Base-by-base conservation (phyloP, 2,329 filamentous ascomycete genomes). In the Xylaria sp. region DNA sequence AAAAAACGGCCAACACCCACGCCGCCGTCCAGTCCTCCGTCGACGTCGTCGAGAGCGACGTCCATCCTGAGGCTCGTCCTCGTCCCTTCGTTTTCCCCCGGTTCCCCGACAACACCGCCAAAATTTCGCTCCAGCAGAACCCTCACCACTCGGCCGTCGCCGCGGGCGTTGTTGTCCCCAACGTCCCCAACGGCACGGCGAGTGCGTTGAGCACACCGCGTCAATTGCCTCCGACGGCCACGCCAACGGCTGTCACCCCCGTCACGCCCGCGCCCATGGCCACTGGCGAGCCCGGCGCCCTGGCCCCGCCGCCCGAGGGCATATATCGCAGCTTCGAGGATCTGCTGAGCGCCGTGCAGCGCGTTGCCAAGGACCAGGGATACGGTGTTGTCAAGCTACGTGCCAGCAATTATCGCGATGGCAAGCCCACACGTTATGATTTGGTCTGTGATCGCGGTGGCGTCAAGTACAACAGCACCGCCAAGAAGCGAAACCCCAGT, bases 401-500 rank as follows among this genome's bases (percentile, higher is more conserved):
- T 41, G 86, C 87, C 5, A 89, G 86, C 73, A 89, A 89, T 78
- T 89, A 89, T 72, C 86, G 87, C 52, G 87, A 89, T 62, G 85
- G 86, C 67, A 89, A 89, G 72, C 86, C 87, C 0, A 89, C 87
- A 23, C 84, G 87, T 18, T 89, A 89, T 78, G 87, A 89, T 70
- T 81, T 89, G 12, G 87, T 89, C 39, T 89, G 87, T 78, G 87
- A 89, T 71, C 86, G 87, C 46, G 87, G 87, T 62, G 87, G 87
- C 68, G 87, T 89, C 75, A 89, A 89, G 78, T 89, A 89, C 79
- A 88, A 82, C 80, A 89, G 87, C 78, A 89, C 87, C 1, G 87
- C 87, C 8, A 89, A 89, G 82, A 89, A 89, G 80, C 85, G 87
- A 65, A 89, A 88, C 72, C 87, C 87, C 1, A 88, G 86, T 62